Conservation (phyloP, 768 basidiomycete genomes). For the Naganishia friedmannii region DNA sequence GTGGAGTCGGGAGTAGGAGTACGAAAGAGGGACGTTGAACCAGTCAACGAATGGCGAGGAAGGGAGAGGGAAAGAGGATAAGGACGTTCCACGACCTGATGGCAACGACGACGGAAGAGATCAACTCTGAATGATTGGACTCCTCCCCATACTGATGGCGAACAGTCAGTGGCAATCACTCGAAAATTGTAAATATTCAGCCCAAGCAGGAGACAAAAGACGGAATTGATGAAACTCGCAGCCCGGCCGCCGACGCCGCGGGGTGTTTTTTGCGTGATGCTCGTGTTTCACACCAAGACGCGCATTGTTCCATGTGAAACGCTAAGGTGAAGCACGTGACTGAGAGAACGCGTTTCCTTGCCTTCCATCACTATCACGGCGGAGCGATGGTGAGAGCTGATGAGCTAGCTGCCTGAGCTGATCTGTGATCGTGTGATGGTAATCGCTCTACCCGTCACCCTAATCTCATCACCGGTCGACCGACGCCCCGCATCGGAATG, state of each 20-base stretch:
- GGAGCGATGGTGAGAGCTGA: too few relatives aligned
- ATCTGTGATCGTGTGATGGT: too few relatives aligned
- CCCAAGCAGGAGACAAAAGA: constrained; percentile 4
- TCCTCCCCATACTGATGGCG: background rate
- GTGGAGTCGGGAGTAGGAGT: background rate
- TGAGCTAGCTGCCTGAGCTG: too few relatives aligned
- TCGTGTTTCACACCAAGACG: constrained; percentile 15
- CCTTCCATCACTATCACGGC: too few relatives aligned
- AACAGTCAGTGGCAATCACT: background rate
- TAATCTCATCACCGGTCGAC: too few relatives aligned
- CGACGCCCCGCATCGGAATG: too few relatives aligned
- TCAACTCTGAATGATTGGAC: constrained; percentile 6
- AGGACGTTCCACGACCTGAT: background rate
- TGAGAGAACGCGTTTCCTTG: background rate
- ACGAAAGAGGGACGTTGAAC: background rate
- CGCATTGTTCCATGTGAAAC: background rate
- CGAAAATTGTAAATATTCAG: background rate
- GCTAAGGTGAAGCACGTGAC: background rate
- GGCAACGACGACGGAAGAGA: background rate
- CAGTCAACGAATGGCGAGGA: constrained; percentile 1
- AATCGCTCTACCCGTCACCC: too few relatives aligned
- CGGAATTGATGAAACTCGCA: background rate
- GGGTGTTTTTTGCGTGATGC: background rate
- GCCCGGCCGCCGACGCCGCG: background rate
- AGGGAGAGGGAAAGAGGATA: background rate